Evolutionary conservation across 2,329 filamentous ascomycete genomes (phyloP).

Genomic region (Fusarium sp.): DNA sequence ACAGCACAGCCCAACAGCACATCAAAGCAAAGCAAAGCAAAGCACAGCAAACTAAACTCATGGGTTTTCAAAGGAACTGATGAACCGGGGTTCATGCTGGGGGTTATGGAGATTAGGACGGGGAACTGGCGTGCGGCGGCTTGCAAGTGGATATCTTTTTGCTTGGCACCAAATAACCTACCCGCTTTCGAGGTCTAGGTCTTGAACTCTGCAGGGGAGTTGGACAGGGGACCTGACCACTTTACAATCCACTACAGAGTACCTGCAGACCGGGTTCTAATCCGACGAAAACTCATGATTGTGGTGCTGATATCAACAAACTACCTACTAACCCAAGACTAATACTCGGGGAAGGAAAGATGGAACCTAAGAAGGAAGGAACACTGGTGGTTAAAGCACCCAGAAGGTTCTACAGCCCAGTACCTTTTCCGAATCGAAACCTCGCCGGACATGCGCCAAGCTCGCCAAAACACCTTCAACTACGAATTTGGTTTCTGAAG

Average conservation of each 20-base stretch:
- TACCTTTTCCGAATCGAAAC: background rate
- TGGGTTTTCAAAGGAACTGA: constrained; percentile 7
- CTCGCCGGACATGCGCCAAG: background rate
- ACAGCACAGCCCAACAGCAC: background rate
- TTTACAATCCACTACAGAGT: background rate
- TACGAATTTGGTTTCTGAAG: background rate
- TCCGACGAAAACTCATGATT: constrained; percentile 14
- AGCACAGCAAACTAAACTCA: constrained; percentile 6
- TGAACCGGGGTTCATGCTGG: constrained; percentile 15
- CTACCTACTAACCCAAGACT: background rate
- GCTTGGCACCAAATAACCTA: constrained; percentile 28
- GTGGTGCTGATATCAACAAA: background rate
- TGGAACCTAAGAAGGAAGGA: background rate
- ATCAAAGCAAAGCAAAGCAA: background rate
- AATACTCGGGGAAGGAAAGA: background rate
- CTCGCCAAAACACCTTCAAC: background rate
- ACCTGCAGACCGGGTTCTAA: background rate
- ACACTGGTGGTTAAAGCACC: background rate
- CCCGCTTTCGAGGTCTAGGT: constrained; percentile 23
- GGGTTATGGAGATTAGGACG: constrained; percentile 37
- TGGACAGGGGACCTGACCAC: constrained; percentile 21
- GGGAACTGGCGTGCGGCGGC: constrained; percentile 38
- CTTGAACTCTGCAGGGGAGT: constrained; percentile 20
- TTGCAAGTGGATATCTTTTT: constrained; percentile 25
- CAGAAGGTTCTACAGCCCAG: background rate